phyloP scores from a whole-genome alignment of 257 asterid species.

The Craterostigma plantagineum region DNA sequence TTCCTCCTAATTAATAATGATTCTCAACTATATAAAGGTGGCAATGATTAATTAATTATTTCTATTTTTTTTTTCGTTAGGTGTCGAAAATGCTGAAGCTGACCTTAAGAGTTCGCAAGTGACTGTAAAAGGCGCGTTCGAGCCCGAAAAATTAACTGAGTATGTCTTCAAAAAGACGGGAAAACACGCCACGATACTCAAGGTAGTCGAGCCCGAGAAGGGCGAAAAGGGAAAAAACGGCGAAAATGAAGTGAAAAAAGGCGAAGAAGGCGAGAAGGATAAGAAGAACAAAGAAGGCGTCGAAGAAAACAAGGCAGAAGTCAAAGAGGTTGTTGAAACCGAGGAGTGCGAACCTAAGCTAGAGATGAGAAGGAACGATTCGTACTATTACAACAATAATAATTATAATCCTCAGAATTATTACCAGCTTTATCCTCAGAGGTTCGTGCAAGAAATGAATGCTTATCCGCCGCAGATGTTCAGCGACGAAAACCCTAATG shows the following conservation, averaged over 20 bases:
- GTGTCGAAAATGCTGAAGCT: conserved; percentile 68
- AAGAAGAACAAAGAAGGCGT: conserved; percentile 10
- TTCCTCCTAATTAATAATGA: no score
- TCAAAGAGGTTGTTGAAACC: neutral
- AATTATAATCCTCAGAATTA: neutral
- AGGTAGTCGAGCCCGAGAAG: conserved; percentile 45
- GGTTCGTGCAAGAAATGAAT: neutral
- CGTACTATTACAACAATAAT: neutral
- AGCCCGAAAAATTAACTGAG: conserved; percentile 36
- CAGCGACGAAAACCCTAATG: conserved; percentile 4
- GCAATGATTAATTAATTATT: neutral
- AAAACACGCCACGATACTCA: conserved; percentile 40
- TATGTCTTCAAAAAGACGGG: conserved; percentile 52
- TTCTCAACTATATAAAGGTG: no score
- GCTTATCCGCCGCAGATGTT: conserved; percentile 2
- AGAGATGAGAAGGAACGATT: neutral
- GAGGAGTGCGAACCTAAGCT: neutral
- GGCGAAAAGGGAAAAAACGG: conserved; percentile 21
- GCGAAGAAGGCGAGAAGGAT: conserved; percentile 13
- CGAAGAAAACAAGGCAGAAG: conserved; percentile 12
- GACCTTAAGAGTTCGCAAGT: conserved; percentile 74
- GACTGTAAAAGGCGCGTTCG: conserved; percentile 49
- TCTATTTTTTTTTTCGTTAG: conserved; percentile 13
- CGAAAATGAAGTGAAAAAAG: conserved; percentile 23
- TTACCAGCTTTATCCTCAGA: neutral